A percentile compares a stretch with the other conserved stretches of the same genome.
Evolutionary conservation across 2,329 filamentous ascomycete genomes (phyloP).

Genomic region (Fusarium beomiforme): DNA sequence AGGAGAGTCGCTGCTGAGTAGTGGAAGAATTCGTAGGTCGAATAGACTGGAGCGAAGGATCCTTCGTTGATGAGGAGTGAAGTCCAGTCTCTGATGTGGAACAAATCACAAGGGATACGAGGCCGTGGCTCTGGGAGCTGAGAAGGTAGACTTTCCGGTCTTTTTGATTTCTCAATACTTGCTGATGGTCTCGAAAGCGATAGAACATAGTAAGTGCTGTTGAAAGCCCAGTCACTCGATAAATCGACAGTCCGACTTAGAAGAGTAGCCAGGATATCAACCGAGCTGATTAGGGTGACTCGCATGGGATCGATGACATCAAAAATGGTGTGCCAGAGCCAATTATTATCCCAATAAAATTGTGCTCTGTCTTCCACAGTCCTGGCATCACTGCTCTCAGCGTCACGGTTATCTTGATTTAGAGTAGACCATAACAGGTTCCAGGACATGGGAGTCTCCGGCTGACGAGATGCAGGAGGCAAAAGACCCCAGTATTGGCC

Average conservation of each 20-base stretch:
- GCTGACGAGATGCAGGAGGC: slow-evolving; percentile 38
- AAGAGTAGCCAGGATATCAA: slow-evolving; percentile 69
- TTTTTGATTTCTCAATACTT: background rate
- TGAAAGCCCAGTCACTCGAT: slow-evolving; percentile 70
- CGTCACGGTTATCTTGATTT: background rate
- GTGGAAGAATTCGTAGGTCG: slow-evolving; percentile 76
- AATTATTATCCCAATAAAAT: slow-evolving; percentile 49
- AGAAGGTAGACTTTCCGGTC: slow-evolving; percentile 20
- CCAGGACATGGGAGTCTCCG: slow-evolving; percentile 28
- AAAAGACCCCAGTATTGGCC: slow-evolving; percentile 44
- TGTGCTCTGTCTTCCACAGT: slow-evolving; percentile 15
- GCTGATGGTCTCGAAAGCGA: slow-evolving; percentile 51
- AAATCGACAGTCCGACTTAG: slow-evolving; percentile 66
- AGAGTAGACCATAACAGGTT: slow-evolving; percentile 43
- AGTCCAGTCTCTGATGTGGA: slow-evolving; percentile 72
- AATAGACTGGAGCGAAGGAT: slow-evolving; percentile 76
- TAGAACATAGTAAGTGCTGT: slow-evolving; percentile 70
- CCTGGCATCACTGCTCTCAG: slow-evolving; percentile 33
- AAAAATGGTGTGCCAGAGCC: slow-evolving; percentile 68
- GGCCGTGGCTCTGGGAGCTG: slow-evolving; percentile 11
- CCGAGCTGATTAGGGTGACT: slow-evolving; percentile 69
- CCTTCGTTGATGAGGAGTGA: slow-evolving; percentile 77
- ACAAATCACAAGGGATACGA: slow-evolving; percentile 53
- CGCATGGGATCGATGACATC: slow-evolving; percentile 61
- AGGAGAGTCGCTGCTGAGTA: slow-evolving; percentile 71